These are phyloP conservation scores for Quaeritorhiza haematococci DNA, from an alignment of 371 early-diverging fungal species.

Conservation along the genomic window DNA sequence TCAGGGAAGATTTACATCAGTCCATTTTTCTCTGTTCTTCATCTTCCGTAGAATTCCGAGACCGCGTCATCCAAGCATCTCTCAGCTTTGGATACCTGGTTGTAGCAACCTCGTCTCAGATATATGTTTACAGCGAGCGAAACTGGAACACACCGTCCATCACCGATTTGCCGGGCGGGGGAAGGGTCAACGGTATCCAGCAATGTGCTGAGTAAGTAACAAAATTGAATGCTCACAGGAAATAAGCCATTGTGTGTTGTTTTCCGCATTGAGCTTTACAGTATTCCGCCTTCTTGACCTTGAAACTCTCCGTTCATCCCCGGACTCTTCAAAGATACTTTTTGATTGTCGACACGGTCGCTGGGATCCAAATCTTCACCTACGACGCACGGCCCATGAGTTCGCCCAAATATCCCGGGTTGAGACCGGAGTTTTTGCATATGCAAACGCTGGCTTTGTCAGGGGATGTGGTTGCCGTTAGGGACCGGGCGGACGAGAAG, in stretches of 20 bases:
- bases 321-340: conserved; percentile 25
- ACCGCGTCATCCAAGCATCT: conserved; percentile 38
- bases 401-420: conserved; percentile 42
- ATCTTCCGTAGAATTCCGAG: conserved; percentile 41
- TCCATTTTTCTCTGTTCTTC: neutral
- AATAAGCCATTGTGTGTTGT: no score
- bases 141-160: conserved; percentile 52
- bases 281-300: no score
- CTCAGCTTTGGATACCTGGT: conserved; percentile 40
- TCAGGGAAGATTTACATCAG: no score
- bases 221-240: neutral
- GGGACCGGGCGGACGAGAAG: conserved; percentile 44
- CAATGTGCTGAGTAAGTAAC: conserved; percentile 38
- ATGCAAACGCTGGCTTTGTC: conserved; percentile 35
- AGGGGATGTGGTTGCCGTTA: conserved; percentile 37
- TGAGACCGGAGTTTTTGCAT: conserved; percentile 45
- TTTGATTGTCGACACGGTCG: conserved; percentile 39
- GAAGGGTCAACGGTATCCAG: conserved; percentile 46
- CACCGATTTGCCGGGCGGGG: conserved; percentile 41
- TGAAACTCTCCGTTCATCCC: neutral
- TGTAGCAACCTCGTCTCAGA: conserved; percentile 42
- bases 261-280: no score
- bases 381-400: conserved; percentile 44
- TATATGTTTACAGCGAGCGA: conserved; percentile 42
- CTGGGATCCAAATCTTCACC: conserved; percentile 44